Base-by-base conservation (phyloP, 805 yeast species). In the Hanseniaspora thailandica region DNA sequence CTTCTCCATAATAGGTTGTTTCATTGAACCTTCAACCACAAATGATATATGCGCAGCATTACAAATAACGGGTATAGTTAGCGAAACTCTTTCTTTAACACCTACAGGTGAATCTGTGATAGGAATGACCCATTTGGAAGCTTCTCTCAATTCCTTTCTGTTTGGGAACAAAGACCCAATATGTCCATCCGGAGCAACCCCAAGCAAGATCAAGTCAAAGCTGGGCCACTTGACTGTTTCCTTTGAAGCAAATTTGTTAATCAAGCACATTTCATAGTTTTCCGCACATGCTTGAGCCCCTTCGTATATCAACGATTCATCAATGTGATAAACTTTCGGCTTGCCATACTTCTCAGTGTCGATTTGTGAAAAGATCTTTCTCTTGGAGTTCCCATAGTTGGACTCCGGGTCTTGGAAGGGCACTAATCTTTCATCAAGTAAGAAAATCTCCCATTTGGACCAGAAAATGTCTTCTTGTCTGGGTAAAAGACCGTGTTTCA, bases 101-200 rank as follows among this genome's bases (percentile, higher is more conserved):
- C 95, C 93, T 58, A 80, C 76, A 41, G 98, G 97, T 0, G 97
- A 95, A 55, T 87, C 84, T 57, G 79, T 83, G 7, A 90, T 94
- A 1, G 97, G 95, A 25, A 86, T 84, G 58, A 89, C 89, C 97
- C 97, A 90, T 1, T 97, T 97, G 60, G 84, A 76, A 57, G 82
- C 78, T 66, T 90, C 98, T 63, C 97, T 76, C 59, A 90, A 72
- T 60, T 86, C 93, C 63, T 86, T 93, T 57, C 69, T 71, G 64
- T 84, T 83, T 22, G 98, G 98, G 73, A 90, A 90, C 54, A 90
- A 76, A n/a, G 95, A 87, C 50, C 96, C 96, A 63, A 87, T 86
- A 67, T 90, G 98, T 22, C 98, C 98, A 67, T 90, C 98, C 2
- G 97, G 97, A 0, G 98, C 98, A 73, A 97, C 90, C 25, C 98